These are phyloP conservation scores for Lonicera japonica DNA, from an alignment of 129 eudicot species.

Conservation along the genomic window DNA sequence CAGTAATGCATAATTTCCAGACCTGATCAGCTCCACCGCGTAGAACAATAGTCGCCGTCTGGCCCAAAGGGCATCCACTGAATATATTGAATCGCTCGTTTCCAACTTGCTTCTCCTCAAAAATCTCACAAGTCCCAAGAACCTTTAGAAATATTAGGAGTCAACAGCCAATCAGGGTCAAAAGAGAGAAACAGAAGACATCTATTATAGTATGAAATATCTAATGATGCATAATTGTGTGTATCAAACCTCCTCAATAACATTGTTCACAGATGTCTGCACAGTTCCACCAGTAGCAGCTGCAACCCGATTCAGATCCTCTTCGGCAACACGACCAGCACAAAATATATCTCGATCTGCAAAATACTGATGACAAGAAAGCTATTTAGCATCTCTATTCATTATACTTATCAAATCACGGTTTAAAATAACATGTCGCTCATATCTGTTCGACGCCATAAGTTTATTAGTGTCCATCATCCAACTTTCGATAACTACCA, in stretches of 20 bases:
- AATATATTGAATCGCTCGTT: slow-evolving; percentile 85
- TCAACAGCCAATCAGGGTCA: not conserved
- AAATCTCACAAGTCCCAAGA: slow-evolving; percentile 78
- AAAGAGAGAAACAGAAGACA: not conserved
- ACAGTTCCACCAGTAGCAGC: slow-evolving; percentile 97
- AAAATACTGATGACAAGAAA: slow-evolving; percentile 65
- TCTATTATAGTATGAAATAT: not conserved
- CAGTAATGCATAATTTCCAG: not conserved
- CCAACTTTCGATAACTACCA: too few species aligned
- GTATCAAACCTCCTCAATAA: slow-evolving; percentile 70
- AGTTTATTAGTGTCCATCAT: too few species aligned
- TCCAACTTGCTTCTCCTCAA: slow-evolving; percentile 89
- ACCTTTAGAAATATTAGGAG: slow-evolving; percentile 34
- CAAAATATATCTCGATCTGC: slow-evolving; percentile 98
- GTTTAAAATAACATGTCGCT: not conserved
- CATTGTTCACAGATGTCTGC: slow-evolving; percentile 94
- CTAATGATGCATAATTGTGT: not conserved
- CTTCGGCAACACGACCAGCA: slow-evolving; percentile 98
- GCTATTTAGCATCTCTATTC: not conserved
- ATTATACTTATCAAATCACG: not conserved
- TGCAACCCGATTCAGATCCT: slow-evolving; percentile 89
- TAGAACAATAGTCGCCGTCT: slow-evolving; percentile 84
- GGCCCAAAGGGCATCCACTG: slow-evolving; percentile 80
- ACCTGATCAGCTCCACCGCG: slow-evolving; percentile 98
- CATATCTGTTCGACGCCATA: not conserved